Percentiles rank a stretch among this genome's conserved stretches.
Evolutionary conservation across 345 rosid genomes (phyloP).

Genomic region (Syzygium grande): DNA sequence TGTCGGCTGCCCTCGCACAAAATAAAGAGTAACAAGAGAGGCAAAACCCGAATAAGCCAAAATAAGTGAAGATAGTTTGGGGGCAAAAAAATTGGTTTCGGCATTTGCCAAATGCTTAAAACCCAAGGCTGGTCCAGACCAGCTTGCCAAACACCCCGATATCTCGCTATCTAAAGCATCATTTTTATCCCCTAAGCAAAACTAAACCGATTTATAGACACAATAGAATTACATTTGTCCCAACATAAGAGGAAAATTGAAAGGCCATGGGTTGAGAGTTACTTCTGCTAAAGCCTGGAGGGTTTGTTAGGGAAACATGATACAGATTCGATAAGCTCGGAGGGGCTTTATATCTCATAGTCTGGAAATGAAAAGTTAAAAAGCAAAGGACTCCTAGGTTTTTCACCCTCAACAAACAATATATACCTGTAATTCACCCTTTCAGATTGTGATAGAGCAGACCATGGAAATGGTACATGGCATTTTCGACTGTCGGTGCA

Average conservation of each 20-base stretch:
- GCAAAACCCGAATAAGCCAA: too few relatives aligned
- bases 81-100: too few relatives aligned
- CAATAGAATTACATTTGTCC: neutral
- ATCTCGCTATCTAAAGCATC: neutral
- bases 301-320: neutral
- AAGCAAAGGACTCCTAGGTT: neutral
- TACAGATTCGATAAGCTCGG: neutral
- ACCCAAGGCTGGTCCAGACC: too few relatives aligned
- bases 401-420: neutral
- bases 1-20: too few relatives aligned
- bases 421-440: neutral
- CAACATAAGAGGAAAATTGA: neutral
- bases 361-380: neutral
- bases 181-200: neutral
- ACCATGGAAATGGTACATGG: conserved; percentile 3
- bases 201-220: neutral
- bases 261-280: neutral
- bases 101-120: too few relatives aligned
- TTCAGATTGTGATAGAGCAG: neutral
- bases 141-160: neutral
- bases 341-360: neutral
- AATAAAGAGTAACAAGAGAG: too few relatives aligned
- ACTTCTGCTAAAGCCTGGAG: neutral
- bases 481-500: conserved; percentile 57
- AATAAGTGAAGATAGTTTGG: too few relatives aligned